phyloP scores from a whole-genome alignment of 1,284 basidiomycete species.

The Fomitiporia mediterranea region DNA sequence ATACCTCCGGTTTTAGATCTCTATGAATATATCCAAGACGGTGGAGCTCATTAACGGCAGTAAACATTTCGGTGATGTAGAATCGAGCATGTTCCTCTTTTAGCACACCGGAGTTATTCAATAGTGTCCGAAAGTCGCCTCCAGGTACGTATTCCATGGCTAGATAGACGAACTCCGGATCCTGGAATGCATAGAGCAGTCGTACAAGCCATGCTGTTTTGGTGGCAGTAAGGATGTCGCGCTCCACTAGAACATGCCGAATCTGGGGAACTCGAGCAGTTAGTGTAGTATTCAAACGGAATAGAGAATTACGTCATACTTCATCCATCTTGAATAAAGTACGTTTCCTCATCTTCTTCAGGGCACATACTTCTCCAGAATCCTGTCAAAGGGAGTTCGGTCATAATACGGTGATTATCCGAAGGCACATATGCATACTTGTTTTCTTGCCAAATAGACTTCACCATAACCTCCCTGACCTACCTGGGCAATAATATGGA shows the following conservation, averaged over 20 bases:
- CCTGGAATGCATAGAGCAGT: constrained; percentile 93
- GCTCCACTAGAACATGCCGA: constrained; percentile 92
- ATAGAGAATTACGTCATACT: constrained; percentile 37
- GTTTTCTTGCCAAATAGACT: constrained; percentile 88
- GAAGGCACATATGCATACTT: constrained; percentile 27
- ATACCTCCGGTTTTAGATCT: constrained; percentile 94
- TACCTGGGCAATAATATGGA: constrained; percentile 94
- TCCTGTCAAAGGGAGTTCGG: constrained; percentile 38
- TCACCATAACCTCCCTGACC: constrained; percentile 97
- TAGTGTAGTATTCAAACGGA: neutral
- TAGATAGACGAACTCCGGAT: constrained; percentile 83
- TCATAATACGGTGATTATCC: neutral
- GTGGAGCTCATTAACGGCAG: constrained; percentile 85
- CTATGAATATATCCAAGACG: constrained; percentile 96
- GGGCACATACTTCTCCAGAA: constrained; percentile 88
- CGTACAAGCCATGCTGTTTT: constrained; percentile 94
- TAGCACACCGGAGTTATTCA: constrained; percentile 94
- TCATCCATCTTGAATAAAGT: constrained; percentile 97
- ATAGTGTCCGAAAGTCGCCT: constrained; percentile 90
- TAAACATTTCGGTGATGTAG: constrained; percentile 96
- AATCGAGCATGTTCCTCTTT: constrained; percentile 94
- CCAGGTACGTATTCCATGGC: constrained; percentile 99
- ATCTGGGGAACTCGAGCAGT: constrained; percentile 43
- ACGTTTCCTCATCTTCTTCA: constrained; percentile 94
- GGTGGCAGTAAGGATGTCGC: constrained; percentile 92